Evolutionary conservation across 1,284 basidiomycete species (phyloP).

Genomic region (Trametes sp.): DNA sequence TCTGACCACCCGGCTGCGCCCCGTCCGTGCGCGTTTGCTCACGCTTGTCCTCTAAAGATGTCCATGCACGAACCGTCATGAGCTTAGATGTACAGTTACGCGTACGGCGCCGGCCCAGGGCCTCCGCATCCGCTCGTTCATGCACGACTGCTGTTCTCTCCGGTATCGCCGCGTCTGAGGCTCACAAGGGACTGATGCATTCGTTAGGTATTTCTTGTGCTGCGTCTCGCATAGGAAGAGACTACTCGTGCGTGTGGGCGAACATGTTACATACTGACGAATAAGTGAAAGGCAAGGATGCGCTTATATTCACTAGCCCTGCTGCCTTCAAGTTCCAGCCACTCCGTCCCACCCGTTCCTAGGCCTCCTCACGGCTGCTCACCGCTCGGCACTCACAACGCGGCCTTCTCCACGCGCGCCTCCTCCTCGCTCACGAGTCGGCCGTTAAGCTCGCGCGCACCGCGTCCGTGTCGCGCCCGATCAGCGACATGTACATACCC

Average conservation of each 20-base stretch:
- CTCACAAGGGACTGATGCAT: too few relatives aligned
- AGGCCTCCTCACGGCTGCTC: too few relatives aligned
- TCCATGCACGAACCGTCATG: constrained; percentile 29
- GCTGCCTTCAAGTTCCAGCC: too few relatives aligned
- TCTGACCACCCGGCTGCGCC: constrained; percentile 23
- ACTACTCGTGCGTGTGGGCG: too few relatives aligned
- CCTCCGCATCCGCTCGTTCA: constrained; percentile 38
- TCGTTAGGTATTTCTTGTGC: not conserved
- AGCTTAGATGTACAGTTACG: constrained; percentile 34
- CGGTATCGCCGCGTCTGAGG: not conserved
- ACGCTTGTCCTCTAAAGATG: constrained; percentile 15
- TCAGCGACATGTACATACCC: constrained; percentile 82
- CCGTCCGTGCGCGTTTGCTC: constrained; percentile 11
- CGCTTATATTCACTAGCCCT: too few relatives aligned
- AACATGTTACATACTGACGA: too few relatives aligned
- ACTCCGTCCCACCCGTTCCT: too few relatives aligned
- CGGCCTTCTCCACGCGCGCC: constrained; percentile 44
- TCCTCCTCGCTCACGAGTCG: constrained; percentile 68
- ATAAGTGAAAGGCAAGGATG: too few relatives aligned
- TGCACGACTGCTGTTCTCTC: constrained; percentile 30
- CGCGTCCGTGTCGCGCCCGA: constrained; percentile 70
- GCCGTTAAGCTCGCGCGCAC: constrained; percentile 62
- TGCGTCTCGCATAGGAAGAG: too few relatives aligned
- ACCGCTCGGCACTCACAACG: constrained; percentile 29
- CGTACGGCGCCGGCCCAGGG: constrained; percentile 28